Percentiles rank a stretch among this genome's conserved stretches.
phyloP scores from a whole-genome alignment of 2,329 filamentous ascomycete species.

The Sporothrix globosa region DNA sequence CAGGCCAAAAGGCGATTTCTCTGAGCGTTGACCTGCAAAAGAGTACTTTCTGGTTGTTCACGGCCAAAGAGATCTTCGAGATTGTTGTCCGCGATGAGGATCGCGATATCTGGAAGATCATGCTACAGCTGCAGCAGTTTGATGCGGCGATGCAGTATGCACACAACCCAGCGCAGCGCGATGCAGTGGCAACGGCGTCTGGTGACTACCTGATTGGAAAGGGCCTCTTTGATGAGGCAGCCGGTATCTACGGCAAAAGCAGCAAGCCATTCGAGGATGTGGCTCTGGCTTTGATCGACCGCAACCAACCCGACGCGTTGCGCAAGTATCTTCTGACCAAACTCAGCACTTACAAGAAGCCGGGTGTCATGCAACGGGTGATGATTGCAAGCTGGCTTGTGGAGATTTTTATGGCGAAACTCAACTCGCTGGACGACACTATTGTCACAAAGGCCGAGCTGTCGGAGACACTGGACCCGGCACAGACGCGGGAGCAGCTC shows the following conservation, averaged over 20 bases:
- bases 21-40: constrained; percentile 89
- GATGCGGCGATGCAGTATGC: constrained; percentile 87
- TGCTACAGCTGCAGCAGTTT: constrained; percentile 84
- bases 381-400: constrained; percentile 96
- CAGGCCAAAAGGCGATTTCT: constrained; percentile 77
- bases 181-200: constrained; percentile 87
- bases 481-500: constrained; percentile 73
- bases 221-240: constrained; percentile 82
- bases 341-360: constrained; percentile 77
- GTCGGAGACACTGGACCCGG: constrained; percentile 65
- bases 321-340: constrained; percentile 88
- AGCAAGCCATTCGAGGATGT: constrained; percentile 98
- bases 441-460: constrained; percentile 87
- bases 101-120: constrained; percentile 90
- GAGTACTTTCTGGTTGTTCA: constrained; percentile 97
- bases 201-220: constrained; percentile 85
- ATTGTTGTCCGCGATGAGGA: constrained; percentile 89
- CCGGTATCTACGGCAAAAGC: constrained; percentile 88
- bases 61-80: constrained; percentile 87
- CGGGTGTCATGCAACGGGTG: constrained; percentile 84
- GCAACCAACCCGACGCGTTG: constrained; percentile 84
- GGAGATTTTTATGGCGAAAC: constrained; percentile 95
- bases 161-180: constrained; percentile 76
- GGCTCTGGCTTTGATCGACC: constrained; percentile 86
- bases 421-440: constrained; percentile 91